Evolutionary conservation across 148 eudicot genomes (phyloP), one percentile per base, ranked within the genome.

Genomic region (Tetragonia tetragonoides): DNA sequence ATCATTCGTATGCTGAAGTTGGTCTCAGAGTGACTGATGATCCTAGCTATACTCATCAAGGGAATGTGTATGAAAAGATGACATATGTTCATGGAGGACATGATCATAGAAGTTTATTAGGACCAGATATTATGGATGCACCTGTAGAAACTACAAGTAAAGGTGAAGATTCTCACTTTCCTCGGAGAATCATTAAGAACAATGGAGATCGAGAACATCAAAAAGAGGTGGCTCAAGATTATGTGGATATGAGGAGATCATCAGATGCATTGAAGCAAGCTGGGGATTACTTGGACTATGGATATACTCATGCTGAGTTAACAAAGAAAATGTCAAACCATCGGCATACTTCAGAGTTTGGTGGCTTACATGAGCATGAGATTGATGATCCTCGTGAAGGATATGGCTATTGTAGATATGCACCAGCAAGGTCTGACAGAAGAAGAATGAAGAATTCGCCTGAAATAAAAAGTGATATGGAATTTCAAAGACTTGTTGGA

Each of bases 121-220:
- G 82, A 71, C 53, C 73, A 34, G 73, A n/a, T 74, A 21, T 66
- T 66, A 34, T 73, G 79, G 75, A 84, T 37, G 69, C 77, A 67
- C 41, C 62, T 53, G 67, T 66, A 40, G 81, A 82, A 40, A 68
- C 21, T 74, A 54, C 61, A 77, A 66, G 66, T 64, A 60, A 78
- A 65, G 70, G 74, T 73, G 89, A 82, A 65, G 76, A 64, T 77
- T 72, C 87, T 79, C 88, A 71, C n/a, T 72, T 82, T 70, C 44
- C 77, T 61, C 56, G 53, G 23, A 69, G 70, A 37, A 75, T 70
- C 24, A 66, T 62, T 70, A 76, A 70, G 71, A 59, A 71, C 65
- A 61, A 23, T 64, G 80, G 86, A 86, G 54, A 40, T 24, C 74
- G 78, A 66, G 69, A 65, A 54, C 59, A 54, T 57, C 66, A 66